Conservation (phyloP, 371 early-diverging fungal genomes). For the Synchytrium microbalum region DNA sequence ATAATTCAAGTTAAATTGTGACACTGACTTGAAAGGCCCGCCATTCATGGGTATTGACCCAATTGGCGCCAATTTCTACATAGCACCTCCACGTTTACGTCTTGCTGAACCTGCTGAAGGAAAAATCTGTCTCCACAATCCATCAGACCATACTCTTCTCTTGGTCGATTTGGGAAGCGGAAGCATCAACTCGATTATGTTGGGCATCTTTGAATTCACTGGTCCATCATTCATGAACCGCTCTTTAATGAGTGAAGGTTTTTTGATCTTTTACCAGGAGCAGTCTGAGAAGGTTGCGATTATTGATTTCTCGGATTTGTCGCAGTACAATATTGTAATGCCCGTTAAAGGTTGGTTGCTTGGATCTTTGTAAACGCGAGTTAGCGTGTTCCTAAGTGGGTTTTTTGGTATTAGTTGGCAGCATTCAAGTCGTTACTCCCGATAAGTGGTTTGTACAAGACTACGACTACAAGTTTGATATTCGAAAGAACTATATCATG, state of each 20-base stretch:
- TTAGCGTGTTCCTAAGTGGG: too few relatives aligned
- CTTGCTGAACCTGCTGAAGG: conserved; percentile 38
- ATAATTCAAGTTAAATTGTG: neutral
- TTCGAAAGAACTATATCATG: conserved; percentile 12
- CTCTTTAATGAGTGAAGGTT: neutral
- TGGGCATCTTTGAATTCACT: conserved; percentile 45
- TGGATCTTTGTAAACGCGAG: neutral
- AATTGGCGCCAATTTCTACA: neutral
- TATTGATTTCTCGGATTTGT: conserved; percentile 51
- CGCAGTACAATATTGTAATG: conserved; percentile 24
- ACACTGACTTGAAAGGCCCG: neutral
- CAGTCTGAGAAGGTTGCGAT: conserved; percentile 45
- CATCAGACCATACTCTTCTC: conserved; percentile 57
- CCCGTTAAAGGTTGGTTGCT: neutral
- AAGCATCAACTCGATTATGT: conserved; percentile 9
- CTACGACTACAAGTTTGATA: conserved; percentile 24
- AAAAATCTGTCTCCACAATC: conserved; percentile 57
- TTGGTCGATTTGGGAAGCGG: conserved; percentile 50
- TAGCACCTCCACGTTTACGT: conserved; percentile 52
- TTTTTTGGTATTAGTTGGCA: conserved; percentile 36
- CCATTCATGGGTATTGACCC: too few relatives aligned
- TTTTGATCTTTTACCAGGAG: conserved; percentile 55
- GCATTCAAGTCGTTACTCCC: conserved; percentile 42
- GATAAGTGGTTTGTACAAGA: conserved; percentile 52
- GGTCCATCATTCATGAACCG: neutral